Evolutionary conservation across 1,284 basidiomycete genomes (phyloP).

Genomic region (Malassezia cuniculi): DNA sequence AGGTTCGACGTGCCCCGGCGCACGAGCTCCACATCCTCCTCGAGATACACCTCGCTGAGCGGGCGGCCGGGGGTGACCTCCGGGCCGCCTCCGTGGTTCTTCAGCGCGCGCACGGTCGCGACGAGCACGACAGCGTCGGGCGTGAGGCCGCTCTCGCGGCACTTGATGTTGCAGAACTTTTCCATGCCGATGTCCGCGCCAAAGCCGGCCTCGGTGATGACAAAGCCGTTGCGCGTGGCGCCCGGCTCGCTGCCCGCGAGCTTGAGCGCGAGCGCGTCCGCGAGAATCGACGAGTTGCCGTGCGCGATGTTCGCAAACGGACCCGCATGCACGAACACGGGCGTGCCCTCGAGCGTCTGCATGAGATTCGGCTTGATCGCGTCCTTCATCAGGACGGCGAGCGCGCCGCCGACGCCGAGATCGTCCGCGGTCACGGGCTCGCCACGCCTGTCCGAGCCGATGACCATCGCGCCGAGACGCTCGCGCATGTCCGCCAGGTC

Average conservation of each 20-base stretch:
- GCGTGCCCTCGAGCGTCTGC: conserved; percentile 96
- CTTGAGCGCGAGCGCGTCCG: conserved; percentile 89
- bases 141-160: conserved; percentile 76
- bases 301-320: conserved; percentile 99
- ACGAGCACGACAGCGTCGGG: conserved; percentile 93
- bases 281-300: conserved; percentile 95
- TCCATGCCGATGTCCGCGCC: conserved; percentile 82
- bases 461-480: conserved; percentile 82
- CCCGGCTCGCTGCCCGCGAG: conserved; percentile 91
- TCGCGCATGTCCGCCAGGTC: conserved; percentile 82
- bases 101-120: conserved; percentile 89
- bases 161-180: conserved; percentile 99
- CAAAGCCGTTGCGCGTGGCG: conserved; percentile 77
- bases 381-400: conserved; percentile 96
- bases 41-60: conserved; percentile 80
- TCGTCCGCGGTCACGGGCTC: conserved; percentile 93
- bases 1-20: conserved; percentile 87
- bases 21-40: conserved; percentile 81
- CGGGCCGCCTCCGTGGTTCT: conserved; percentile 98
- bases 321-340: conserved; percentile 96
- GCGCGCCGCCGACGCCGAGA: conserved; percentile 84
- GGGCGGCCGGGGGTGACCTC: conserved; percentile 94
- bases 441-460: conserved; percentile 82
- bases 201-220: conserved; percentile 95
- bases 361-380: conserved; percentile 98